These are phyloP conservation scores for Ganoderma lucidum DNA, from an alignment of 1,284 basidiomycete species.

Conservation along the genomic window DNA sequence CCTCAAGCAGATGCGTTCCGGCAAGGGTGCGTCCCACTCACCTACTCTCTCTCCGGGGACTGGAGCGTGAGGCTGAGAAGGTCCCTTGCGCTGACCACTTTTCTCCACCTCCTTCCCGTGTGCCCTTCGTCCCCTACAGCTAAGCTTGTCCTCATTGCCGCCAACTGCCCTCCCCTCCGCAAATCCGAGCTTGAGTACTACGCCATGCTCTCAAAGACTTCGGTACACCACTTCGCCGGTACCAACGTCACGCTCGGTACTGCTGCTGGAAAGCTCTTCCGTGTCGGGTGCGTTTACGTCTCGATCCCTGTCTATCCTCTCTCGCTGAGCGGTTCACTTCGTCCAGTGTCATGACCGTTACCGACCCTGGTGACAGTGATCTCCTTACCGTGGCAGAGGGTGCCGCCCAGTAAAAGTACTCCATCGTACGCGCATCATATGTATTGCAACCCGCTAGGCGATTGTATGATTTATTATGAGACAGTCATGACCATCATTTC, in stretches of 20 bases:
- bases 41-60: constrained; percentile 71
- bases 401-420: constrained; percentile 52
- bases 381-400: constrained; percentile 82
- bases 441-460: constrained; percentile 29
- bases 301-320: background rate
- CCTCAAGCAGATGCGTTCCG: constrained; percentile 97
- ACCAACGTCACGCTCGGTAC: constrained; percentile 99
- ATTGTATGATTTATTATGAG: constrained; percentile 36
- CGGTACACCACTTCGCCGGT: constrained; percentile 96
- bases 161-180: constrained; percentile 98
- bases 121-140: constrained; percentile 57
- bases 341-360: constrained; percentile 92
- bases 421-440: constrained; percentile 24
- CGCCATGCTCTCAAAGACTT: constrained; percentile 99
- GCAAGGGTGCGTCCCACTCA: constrained; percentile 84
- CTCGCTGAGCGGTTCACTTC: background rate
- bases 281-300: constrained; percentile 82
- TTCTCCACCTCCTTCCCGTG: constrained; percentile 33
- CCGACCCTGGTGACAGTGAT: constrained; percentile 98
- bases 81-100: constrained; percentile 79
- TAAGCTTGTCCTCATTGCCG: constrained; percentile 98
- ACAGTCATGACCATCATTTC: constrained; percentile 22
- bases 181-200: constrained; percentile 99
- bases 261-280: constrained; percentile 99
- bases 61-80: constrained; percentile 98